Evolutionary conservation across 2,329 filamentous ascomycete species (phyloP).

Genomic region (Sporothrix dimorphospora): DNA sequence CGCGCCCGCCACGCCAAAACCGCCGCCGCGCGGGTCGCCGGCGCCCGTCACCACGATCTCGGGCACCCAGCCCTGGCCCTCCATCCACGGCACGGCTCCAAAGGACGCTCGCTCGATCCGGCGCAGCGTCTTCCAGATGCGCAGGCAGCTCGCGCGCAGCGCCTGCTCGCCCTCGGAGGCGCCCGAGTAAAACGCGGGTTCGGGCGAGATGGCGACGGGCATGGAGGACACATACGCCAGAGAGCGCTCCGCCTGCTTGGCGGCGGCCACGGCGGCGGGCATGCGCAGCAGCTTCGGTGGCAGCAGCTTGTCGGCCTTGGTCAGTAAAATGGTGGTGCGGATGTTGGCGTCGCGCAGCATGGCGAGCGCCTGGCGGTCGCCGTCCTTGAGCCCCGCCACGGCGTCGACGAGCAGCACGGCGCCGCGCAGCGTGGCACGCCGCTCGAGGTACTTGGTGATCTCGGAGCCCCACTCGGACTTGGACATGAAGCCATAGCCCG

Average conservation of each 20-base stretch:
- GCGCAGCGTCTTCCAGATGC: slow-evolving; percentile 40
- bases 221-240: not conserved
- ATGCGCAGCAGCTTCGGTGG: not conserved
- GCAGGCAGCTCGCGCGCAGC: slow-evolving; percentile 36
- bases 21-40: slow-evolving; percentile 39
- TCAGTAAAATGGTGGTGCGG: slow-evolving; percentile 55
- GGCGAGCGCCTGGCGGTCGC: slow-evolving; percentile 52
- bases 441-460: slow-evolving; percentile 54
- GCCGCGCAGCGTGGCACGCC: slow-evolving; percentile 52
- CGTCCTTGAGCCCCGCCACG: slow-evolving; percentile 54
- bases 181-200: slow-evolving; percentile 1
- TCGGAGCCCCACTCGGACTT: slow-evolving; percentile 56
- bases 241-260: not conserved
- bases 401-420: slow-evolving; percentile 58
- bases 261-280: not conserved
- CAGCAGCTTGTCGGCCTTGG: slow-evolving; percentile 58
- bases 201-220: not conserved
- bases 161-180: slow-evolving; percentile 19
- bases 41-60: slow-evolving; percentile 43
- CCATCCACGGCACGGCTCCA: slow-evolving; percentile 35
- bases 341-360: slow-evolving; percentile 51
- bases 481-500: slow-evolving; percentile 43
- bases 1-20: slow-evolving; percentile 41
- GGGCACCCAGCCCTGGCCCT: slow-evolving; percentile 40
- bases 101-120: slow-evolving; percentile 30